These are phyloP conservation scores for Dillenia suffruticosa DNA, from an alignment of 164 flowering plant species.

Conservation along the genomic window DNA sequence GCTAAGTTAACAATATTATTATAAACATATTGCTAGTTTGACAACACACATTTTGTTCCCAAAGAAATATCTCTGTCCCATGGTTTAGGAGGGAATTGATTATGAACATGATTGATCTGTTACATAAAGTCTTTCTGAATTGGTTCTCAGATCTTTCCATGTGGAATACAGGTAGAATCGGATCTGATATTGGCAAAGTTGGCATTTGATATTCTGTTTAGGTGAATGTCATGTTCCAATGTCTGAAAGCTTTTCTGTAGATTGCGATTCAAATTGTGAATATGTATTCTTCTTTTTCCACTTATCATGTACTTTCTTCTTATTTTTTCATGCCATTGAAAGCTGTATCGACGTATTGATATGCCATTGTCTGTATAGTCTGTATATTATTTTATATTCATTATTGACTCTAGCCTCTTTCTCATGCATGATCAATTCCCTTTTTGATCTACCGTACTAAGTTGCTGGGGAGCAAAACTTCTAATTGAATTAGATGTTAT, in stretches of 20 bases:
- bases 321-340: too few relatives aligned
- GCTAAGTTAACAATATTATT: not conserved
- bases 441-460: too few relatives aligned
- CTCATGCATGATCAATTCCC: too few relatives aligned
- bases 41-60: constrained; percentile 3
- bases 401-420: too few relatives aligned
- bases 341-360: too few relatives aligned
- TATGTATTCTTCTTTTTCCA: too few relatives aligned
- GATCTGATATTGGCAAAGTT: not conserved
- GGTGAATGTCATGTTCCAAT: constrained; percentile 1
- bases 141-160: not conserved
- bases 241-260: not conserved
- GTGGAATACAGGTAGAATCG: constrained; percentile 7
- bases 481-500: too few relatives aligned
- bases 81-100: not conserved
- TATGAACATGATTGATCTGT: constrained; percentile 3
- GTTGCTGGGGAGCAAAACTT: too few relatives aligned
- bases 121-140: constrained; percentile 1
- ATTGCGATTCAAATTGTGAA: not conserved
- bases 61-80: constrained; percentile 3
- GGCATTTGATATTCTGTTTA: not conserved
- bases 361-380: too few relatives aligned
- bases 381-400: too few relatives aligned
- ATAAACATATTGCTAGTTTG: not conserved
- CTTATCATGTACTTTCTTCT: too few relatives aligned